These are phyloP conservation scores for Aureobasidium namibiae DNA, from an alignment of 2,329 filamentous ascomycete species.

Conservation along the genomic window DNA sequence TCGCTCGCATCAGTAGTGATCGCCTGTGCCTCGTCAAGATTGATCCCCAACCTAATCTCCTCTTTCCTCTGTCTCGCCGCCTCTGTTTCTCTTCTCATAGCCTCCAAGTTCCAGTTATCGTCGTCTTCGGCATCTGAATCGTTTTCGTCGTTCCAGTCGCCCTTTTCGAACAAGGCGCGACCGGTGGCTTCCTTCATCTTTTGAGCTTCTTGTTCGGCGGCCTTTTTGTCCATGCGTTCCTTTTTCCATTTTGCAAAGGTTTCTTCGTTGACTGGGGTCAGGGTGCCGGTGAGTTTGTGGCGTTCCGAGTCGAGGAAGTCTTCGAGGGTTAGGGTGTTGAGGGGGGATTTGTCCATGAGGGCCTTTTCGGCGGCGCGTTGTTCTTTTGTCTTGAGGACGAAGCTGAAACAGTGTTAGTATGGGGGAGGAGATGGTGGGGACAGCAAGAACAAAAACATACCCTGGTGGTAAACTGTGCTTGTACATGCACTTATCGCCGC, in stretches of 20 bases:
- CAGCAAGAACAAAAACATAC: conserved; percentile 47
- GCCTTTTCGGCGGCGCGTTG: conserved; percentile 94
- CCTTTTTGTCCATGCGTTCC: conserved; percentile 89
- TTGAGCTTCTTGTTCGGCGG: conserved; percentile 81
- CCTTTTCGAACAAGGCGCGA: conserved; percentile 90
- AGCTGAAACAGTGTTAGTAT: conserved; percentile 46
- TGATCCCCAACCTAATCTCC: conserved; percentile 52
- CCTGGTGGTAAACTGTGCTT: conserved; percentile 90
- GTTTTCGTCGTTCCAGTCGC: conserved; percentile 70
- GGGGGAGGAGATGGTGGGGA: neutral
- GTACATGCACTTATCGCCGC: conserved; percentile 97
- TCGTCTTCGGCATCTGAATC: conserved; percentile 58
- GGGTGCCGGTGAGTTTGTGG: conserved; percentile 82
- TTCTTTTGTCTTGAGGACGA: conserved; percentile 95
- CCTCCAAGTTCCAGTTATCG: conserved; percentile 72
- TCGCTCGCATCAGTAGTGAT: conserved; percentile 8
- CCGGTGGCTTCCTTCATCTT: conserved; percentile 94
- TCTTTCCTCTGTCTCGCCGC: conserved; percentile 65
- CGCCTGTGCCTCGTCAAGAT: conserved; percentile 1
- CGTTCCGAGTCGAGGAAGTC: conserved; percentile 95
- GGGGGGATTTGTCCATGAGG: conserved; percentile 85
- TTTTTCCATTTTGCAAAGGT: conserved; percentile 96
- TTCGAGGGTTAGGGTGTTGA: conserved; percentile 90
- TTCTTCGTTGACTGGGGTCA: conserved; percentile 91
- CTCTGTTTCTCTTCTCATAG: conserved; percentile 78